Evolutionary conservation across 1,139 yeast genomes (phyloP).

Genomic region (Saccharomyces pastorianus): DNA sequence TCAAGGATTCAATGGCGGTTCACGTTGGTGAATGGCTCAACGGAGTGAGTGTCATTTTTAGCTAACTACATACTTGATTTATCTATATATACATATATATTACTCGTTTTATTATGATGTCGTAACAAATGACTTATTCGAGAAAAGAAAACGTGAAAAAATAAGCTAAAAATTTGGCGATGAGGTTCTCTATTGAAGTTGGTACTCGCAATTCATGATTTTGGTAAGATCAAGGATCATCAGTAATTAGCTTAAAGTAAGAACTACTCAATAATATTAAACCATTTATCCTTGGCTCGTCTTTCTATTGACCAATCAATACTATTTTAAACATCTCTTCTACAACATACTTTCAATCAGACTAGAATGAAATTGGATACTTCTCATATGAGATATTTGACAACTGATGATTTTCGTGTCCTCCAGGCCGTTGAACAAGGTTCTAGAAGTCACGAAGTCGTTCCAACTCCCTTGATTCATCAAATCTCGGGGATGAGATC

Average conservation of each 20-base stretch:
- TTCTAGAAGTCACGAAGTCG: slow-evolving; percentile 86
- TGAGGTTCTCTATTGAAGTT: not conserved
- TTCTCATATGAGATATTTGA: slow-evolving; percentile 84
- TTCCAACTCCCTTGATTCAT: slow-evolving; percentile 79
- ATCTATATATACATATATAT: not conserved
- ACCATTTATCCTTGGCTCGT: not conserved
- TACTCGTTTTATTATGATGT: not conserved
- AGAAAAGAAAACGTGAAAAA: not conserved
- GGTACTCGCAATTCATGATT: not conserved
- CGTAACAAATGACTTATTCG: not conserved
- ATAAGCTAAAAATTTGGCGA: not conserved
- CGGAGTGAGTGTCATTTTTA: not conserved
- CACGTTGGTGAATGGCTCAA: not conserved
- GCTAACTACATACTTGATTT: not conserved
- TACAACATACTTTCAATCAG: not conserved
- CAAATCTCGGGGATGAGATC: slow-evolving; percentile 73
- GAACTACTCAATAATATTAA: not conserved
- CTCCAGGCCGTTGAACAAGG: slow-evolving; percentile 87
- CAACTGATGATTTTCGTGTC: slow-evolving; percentile 84
- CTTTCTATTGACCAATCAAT: not conserved
- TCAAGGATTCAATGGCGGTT: not conserved
- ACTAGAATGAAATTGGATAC: slow-evolving; percentile 77
- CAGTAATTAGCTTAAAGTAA: not conserved
- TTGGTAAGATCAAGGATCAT: not conserved
- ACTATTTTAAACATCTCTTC: not conserved